A percentile compares a stretch with the other conserved stretches of the same genome.
These are phyloP conservation scores for Amanita fuliginea DNA, from an alignment of 768 basidiomycete genomes.

Conservation along the genomic window DNA sequence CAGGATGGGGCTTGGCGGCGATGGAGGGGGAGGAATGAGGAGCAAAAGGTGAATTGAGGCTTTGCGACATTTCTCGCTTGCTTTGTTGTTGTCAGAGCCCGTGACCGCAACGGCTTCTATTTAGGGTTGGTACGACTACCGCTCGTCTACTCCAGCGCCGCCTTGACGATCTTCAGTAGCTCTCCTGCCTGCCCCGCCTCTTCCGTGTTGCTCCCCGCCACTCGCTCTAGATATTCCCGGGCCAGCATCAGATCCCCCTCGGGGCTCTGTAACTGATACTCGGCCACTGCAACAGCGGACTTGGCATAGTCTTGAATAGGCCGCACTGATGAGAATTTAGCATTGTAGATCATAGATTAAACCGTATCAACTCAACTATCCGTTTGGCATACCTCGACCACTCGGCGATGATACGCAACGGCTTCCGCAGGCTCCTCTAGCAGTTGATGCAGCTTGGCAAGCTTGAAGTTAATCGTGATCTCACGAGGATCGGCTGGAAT, in stretches of 20 bases:
- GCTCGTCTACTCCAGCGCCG: slow-evolving; percentile 17
- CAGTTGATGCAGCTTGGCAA: slow-evolving; percentile 61
- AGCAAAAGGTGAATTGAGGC: slow-evolving; percentile 23
- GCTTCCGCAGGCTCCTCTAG: slow-evolving; percentile 61
- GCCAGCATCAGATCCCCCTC: slow-evolving; percentile 64
- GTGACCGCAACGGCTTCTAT: slow-evolving; percentile 21
- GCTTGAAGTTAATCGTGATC: slow-evolving; percentile 57
- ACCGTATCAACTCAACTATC: slow-evolving; percentile 35
- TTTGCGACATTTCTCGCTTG: slow-evolving; percentile 31
- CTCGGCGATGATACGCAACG: slow-evolving; percentile 69
- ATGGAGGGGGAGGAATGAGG: slow-evolving; percentile 15
- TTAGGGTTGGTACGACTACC: slow-evolving; percentile 21
- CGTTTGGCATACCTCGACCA: slow-evolving; percentile 61
- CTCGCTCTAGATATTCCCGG: slow-evolving; percentile 57
- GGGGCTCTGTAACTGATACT: slow-evolving; percentile 55
- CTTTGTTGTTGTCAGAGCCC: slow-evolving; percentile 26
- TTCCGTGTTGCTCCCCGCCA: slow-evolving; percentile 72
- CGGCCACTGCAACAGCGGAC: slow-evolving; percentile 78
- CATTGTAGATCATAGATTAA: slow-evolving; percentile 13
- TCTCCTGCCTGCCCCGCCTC: slow-evolving; percentile 70
- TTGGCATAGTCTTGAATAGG: slow-evolving; percentile 71
- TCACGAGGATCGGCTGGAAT: slow-evolving; percentile 72
- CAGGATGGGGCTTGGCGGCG: slow-evolving; percentile 10
- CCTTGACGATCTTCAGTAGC: slow-evolving; percentile 48
- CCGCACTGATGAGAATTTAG: slow-evolving; percentile 33